Conservation (phyloP, 2,329 filamentous ascomycete genomes). For the Ophiostoma triangulosporum region DNA sequence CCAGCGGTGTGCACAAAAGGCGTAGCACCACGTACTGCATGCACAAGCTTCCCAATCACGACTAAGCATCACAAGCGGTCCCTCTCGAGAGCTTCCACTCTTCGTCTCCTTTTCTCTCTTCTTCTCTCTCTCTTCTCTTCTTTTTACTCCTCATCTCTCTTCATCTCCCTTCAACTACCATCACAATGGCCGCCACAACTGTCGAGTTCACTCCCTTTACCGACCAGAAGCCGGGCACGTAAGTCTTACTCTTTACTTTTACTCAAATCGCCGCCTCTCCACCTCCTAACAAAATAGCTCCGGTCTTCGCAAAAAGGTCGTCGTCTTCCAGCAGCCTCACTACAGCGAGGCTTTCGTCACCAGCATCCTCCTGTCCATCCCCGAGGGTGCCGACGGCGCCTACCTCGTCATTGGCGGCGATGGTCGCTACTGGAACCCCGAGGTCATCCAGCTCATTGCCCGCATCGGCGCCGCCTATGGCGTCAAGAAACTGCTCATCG, state of each 20-base stretch:
- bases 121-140: not conserved
- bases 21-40: not conserved
- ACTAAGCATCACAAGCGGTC: not conserved
- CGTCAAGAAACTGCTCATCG: slow-evolving; percentile 96
- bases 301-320: slow-evolving; percentile 97
- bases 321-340: slow-evolving; percentile 86
- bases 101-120: not conserved
- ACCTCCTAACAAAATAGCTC: slow-evolving; percentile 43
- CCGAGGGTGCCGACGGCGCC: slow-evolving; percentile 73
- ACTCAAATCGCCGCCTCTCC: not conserved
- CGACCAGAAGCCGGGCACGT: slow-evolving; percentile 99
- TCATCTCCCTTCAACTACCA: not conserved
- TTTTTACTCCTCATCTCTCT: not conserved
- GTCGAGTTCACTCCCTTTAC: slow-evolving; percentile 75
- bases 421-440: slow-evolving; percentile 92
- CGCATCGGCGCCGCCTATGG: slow-evolving; percentile 96
- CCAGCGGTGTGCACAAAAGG: not conserved
- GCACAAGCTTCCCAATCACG: slow-evolving; percentile 1
- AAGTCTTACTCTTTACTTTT: slow-evolving; percentile 34
- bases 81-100: not conserved
- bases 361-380: slow-evolving; percentile 90
- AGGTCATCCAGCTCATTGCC: slow-evolving; percentile 91
- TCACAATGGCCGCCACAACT: slow-evolving; percentile 54
- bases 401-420: slow-evolving; percentile 96
- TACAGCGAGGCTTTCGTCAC: slow-evolving; percentile 95